These are phyloP conservation scores for Annulohypoxylon stygium DNA, from an alignment of 495 filamentous ascomycete genomes.

Conservation along the genomic window DNA sequence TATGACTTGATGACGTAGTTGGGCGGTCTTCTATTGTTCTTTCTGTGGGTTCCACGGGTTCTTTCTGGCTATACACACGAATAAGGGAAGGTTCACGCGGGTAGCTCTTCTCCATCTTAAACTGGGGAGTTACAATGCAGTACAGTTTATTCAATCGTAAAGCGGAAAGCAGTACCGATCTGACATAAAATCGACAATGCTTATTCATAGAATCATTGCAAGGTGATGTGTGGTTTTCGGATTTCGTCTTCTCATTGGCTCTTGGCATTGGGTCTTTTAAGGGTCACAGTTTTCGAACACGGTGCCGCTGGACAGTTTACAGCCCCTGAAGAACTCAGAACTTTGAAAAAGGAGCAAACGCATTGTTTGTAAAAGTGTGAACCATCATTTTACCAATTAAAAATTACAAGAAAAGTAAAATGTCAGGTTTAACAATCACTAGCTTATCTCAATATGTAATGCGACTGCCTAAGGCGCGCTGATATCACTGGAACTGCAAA, in stretches of 20 bases:
- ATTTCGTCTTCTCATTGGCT: neutral
- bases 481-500: conserved; percentile 22
- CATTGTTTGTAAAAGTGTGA: neutral
- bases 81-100: neutral
- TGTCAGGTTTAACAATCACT: neutral
- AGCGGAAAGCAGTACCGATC: neutral
- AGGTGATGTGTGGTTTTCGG: neutral
- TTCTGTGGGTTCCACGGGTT: neutral
- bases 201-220: neutral
- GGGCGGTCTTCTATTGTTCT: neutral
- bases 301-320: no score
- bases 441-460: neutral
- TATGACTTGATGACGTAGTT: conserved; percentile 18
- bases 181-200: neutral
- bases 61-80: neutral
- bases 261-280: neutral
- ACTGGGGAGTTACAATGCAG: neutral
- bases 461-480: neutral
- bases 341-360: no score
- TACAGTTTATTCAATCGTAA: neutral
- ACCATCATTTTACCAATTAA: neutral
- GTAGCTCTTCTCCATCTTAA: neutral
- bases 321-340: no score
- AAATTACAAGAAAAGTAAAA: neutral
- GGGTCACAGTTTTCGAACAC: no score